Evolutionary conservation across 1,284 basidiomycete genomes (phyloP).

Genomic region (Ceratobasidium sp.): DNA sequence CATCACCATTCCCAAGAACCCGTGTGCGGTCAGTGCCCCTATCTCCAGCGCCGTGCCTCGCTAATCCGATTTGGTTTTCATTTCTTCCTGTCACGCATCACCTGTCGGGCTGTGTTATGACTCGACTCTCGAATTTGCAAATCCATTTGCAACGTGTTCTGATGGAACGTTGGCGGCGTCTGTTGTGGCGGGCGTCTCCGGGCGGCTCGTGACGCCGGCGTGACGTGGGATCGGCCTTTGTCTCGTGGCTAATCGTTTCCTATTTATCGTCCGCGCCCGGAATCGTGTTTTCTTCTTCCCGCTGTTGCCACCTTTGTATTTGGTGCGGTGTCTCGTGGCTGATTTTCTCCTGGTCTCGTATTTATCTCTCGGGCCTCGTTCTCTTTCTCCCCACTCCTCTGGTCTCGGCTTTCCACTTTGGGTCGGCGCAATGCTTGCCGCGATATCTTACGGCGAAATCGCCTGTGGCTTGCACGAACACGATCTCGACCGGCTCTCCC

Average conservation of each 20-base stretch:
- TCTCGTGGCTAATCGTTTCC: slow-evolving; percentile 23
- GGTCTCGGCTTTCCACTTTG: slow-evolving; percentile 3
- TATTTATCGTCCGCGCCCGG: slow-evolving; percentile 10
- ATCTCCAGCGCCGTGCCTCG: background rate
- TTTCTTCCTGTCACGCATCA: slow-evolving; percentile 9
- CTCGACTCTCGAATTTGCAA: slow-evolving; percentile 39
- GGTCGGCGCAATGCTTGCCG: slow-evolving; percentile 5
- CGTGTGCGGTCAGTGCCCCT: slow-evolving; percentile 22
- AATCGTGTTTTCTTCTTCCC: background rate
- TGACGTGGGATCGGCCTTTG: background rate
- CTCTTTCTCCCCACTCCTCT: background rate
- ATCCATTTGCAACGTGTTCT: slow-evolving; percentile 28
- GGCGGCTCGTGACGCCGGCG: background rate
- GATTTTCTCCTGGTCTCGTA: no score
- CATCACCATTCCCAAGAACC: slow-evolving; percentile 21
- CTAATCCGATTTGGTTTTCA: background rate
- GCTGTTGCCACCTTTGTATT: background rate
- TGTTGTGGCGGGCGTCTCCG: slow-evolving; percentile 32
- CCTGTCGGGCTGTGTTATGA: slow-evolving; percentile 40
- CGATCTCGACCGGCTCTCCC: background rate
- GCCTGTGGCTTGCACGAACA: slow-evolving; percentile 26
- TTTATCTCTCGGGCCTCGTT: background rate
- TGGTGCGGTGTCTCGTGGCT: slow-evolving; percentile 20
- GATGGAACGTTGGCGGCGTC: slow-evolving; percentile 41
- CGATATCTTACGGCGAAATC: slow-evolving; percentile 16